phyloP scores from a whole-genome alignment of 805 yeast species.

The Sugiyamaella valdiviana region DNA sequence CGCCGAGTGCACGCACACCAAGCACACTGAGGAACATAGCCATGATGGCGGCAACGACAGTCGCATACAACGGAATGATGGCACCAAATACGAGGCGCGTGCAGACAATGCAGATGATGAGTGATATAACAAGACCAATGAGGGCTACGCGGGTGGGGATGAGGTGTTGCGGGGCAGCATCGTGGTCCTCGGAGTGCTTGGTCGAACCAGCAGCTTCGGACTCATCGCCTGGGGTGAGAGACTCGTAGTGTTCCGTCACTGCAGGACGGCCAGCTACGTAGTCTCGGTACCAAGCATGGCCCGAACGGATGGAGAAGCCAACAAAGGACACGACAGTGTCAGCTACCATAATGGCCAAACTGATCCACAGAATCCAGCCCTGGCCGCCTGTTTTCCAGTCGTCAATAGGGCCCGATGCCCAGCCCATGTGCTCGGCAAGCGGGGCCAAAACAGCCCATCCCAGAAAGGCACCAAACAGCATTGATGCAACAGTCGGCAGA shows the following conservation, averaged over 20 bases:
- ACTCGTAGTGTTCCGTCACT: slow-evolving; percentile 4
- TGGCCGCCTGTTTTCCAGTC: slow-evolving; percentile 94
- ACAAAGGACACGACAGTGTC: slow-evolving; percentile 80
- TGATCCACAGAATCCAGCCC: slow-evolving; percentile 96
- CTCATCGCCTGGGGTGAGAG: too few species aligned
- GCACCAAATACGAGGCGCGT: slow-evolving; percentile 64
- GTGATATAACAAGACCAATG: slow-evolving; percentile 59
- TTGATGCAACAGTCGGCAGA: slow-evolving; percentile 77
- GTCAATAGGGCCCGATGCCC: slow-evolving; percentile 88
- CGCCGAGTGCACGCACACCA: slow-evolving; percentile 93
- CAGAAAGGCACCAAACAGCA: slow-evolving; percentile 80
- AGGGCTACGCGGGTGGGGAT: slow-evolving; percentile 46
- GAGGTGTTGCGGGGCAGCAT: slow-evolving; percentile 39
- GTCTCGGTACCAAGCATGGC: slow-evolving; percentile 7
- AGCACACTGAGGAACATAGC: slow-evolving; percentile 76
- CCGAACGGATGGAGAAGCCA: slow-evolving; percentile 49
- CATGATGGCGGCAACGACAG: slow-evolving; percentile 58
- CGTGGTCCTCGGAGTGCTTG: slow-evolving; percentile 12
- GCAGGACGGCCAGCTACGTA: neutral
- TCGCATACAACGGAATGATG: slow-evolving; percentile 64
- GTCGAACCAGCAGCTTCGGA: neutral
- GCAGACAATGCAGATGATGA: slow-evolving; percentile 59
- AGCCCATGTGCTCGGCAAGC: slow-evolving; percentile 54
- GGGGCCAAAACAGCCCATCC: slow-evolving; percentile 97
- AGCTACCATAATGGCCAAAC: slow-evolving; percentile 87